A percentile compares a stretch with the other conserved stretches of the same genome.
Evolutionary conservation across 2,329 filamentous ascomycete species (phyloP).

Genomic region (Ceratocystis ficicola): DNA sequence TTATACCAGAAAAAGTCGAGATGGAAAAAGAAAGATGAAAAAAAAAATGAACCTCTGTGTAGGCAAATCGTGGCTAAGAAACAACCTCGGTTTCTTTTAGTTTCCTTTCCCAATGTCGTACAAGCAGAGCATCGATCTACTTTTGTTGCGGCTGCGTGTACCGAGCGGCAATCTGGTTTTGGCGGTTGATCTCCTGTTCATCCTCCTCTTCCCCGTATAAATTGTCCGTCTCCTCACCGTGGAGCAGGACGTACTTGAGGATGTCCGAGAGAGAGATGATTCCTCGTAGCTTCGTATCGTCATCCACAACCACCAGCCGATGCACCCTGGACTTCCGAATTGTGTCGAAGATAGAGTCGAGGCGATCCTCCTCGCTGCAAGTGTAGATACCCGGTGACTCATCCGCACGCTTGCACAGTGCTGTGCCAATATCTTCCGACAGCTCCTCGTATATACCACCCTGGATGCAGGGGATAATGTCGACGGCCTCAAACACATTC

Average conservation of each 20-base stretch:
- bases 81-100: background rate
- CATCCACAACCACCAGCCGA: slow-evolving; percentile 83
- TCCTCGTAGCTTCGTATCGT: slow-evolving; percentile 72
- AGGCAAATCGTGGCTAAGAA: background rate
- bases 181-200: slow-evolving; percentile 22
- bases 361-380: slow-evolving; percentile 77
- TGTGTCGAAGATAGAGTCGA: slow-evolving; percentile 94
- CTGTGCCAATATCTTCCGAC: slow-evolving; percentile 74
- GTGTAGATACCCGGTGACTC: slow-evolving; percentile 97
- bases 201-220: slow-evolving; percentile 29
- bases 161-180: slow-evolving; percentile 13
- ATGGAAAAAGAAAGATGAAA: background rate
- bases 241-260: slow-evolving; percentile 80
- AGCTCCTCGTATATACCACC: slow-evolving; percentile 87
- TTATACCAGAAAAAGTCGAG: background rate
- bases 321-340: slow-evolving; percentile 92
- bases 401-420: slow-evolving; percentile 71
- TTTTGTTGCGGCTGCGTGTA: slow-evolving; percentile 20
- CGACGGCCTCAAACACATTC: slow-evolving; percentile 95
- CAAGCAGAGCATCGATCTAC: background rate
- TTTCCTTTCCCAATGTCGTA: background rate
- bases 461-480: slow-evolving; percentile 92
- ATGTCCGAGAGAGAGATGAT: slow-evolving; percentile 93
- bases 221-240: slow-evolving; percentile 47
- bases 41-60: background rate